These are phyloP conservation scores for Colletotrichum agaves DNA, from an alignment of 2,329 filamentous ascomycete species.

Conservation along the genomic window DNA sequence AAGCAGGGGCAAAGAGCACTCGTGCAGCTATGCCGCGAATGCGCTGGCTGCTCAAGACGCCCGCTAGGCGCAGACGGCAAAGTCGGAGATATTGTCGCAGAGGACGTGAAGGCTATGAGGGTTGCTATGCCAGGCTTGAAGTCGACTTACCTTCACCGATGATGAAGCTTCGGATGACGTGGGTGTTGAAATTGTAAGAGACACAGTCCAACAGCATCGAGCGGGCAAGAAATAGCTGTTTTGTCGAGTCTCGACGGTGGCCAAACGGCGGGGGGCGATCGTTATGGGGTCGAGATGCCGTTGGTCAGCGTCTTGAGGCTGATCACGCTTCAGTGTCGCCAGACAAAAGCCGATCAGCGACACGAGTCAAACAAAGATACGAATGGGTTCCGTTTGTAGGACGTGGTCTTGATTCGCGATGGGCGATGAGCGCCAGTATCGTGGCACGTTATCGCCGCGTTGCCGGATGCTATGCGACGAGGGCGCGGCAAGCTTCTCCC, in stretches of 20 bases:
- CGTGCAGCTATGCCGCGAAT: background rate
- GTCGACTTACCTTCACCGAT: conserved; percentile 9
- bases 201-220: background rate
- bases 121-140: background rate
- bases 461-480: conserved; percentile 12
- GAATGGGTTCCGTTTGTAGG: background rate
- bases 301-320: background rate
- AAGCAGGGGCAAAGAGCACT: background rate
- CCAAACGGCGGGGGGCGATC: background rate
- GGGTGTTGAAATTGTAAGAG: too few relatives aligned
- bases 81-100: background rate
- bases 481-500: conserved; percentile 11
- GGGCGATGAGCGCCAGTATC: background rate
- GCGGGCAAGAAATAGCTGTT: background rate
- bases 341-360: background rate
- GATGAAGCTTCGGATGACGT: background rate
- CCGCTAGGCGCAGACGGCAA: conserved; percentile 16
- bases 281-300: background rate
- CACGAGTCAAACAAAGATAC: background rate
- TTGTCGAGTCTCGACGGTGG: background rate
- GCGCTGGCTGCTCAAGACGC: background rate
- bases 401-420: background rate
- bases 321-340: background rate
- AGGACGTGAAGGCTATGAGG: conserved; percentile 1
- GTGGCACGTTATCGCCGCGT: conserved; percentile 13